phyloP scores from a whole-genome alignment of 192 early-diverging fungal genomes.

The Polychytrium aggregatum region DNA sequence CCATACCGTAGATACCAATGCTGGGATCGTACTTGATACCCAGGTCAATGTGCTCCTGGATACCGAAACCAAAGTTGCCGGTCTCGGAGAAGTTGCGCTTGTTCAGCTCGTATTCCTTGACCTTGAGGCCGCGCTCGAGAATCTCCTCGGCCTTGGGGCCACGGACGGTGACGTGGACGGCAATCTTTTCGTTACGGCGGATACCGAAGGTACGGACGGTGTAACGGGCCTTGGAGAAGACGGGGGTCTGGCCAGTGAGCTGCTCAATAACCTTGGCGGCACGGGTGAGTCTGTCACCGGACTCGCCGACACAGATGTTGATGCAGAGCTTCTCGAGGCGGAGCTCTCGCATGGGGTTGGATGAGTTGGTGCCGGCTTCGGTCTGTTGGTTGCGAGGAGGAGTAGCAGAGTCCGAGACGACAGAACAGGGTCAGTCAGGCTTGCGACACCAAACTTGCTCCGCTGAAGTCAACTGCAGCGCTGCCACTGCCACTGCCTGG shows the following conservation, averaged over 20 bases:
- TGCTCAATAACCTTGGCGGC: conserved; percentile 99
- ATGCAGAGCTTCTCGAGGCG: conserved; percentile 99
- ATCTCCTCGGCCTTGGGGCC: conserved; percentile 93
- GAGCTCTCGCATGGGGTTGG: conserved; percentile 94
- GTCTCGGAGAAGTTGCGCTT: conserved; percentile 91
- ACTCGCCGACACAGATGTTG: conserved; percentile 99
- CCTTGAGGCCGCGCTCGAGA: conserved; percentile 98
- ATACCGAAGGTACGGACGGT: conserved; percentile 99
- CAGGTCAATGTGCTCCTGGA: conserved; percentile 99
- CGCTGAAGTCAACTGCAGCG: too few species aligned
- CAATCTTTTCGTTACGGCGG: conserved; percentile 99
- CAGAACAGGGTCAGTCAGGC: too few species aligned
- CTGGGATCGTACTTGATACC: conserved; percentile 99
- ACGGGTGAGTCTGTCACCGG: conserved; percentile 98
- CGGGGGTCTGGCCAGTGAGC: conserved; percentile 97
- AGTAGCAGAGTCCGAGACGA: too few species aligned
- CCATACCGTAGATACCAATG: conserved; percentile 97
- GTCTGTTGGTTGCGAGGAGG: too few species aligned
- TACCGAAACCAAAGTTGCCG: conserved; percentile 99
- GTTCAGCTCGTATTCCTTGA: conserved; percentile 98
- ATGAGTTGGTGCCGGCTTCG: conserved; percentile 59
- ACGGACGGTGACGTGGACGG: conserved; percentile 97
- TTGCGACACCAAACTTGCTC: too few species aligned
- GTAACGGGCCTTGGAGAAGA: conserved; percentile 99
- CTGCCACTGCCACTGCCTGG: too few species aligned